Evolutionary conservation across 2,329 filamentous ascomycete genomes (phyloP), one percentile per base, ranked within the genome.

Genomic region (Hypoxylon sp.): DNA sequence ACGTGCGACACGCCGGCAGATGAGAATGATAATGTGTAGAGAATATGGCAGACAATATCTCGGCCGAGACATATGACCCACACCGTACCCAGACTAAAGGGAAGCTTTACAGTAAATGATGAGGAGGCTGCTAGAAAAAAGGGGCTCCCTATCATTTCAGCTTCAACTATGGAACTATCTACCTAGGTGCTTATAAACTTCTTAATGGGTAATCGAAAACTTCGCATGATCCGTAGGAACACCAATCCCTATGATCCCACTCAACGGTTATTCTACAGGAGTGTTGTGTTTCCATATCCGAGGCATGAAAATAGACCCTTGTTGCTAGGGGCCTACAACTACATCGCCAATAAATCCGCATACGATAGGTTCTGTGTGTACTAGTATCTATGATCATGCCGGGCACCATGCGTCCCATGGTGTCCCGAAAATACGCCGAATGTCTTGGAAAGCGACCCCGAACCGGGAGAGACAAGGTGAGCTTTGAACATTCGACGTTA

Each of bases 1-100:
- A 26, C n/a, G 14, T 19, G 24, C 24, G 26, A 37, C 4, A 31
- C 6, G 17, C 9, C 60, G 59, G 63, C 47, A 67, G 39, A 19
- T 60, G 22, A 22, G 1, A 22, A 22, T 22, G 19, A 56, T 17
- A 24, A 22, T 44, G 39, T 9, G 39, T 2, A 22, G n/a, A 19
- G 2, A 11, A 11, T 44, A 22, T 22, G 39, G 17, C 9, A 22
- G n/a, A 17, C 39, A 44, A 3, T 3, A 44, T 22, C 17, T n/a
- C 9, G 17, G 9, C 39, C 14, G 4, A 9, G 39, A 3, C 9
- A 17, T 44, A 22, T 3, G 39, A 22, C 19, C 39, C 14, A 17
- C 17, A 19, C 5, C 2, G 6, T 3, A n/a, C n/a, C n/a, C n/a
- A n/a, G n/a, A n/a, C n/a, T n/a, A n/a, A n/a, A n/a, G n/a, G n/a